phyloP scores from a whole-genome alignment of 2,329 filamentous ascomycete species.

The Exophiala sp. region DNA sequence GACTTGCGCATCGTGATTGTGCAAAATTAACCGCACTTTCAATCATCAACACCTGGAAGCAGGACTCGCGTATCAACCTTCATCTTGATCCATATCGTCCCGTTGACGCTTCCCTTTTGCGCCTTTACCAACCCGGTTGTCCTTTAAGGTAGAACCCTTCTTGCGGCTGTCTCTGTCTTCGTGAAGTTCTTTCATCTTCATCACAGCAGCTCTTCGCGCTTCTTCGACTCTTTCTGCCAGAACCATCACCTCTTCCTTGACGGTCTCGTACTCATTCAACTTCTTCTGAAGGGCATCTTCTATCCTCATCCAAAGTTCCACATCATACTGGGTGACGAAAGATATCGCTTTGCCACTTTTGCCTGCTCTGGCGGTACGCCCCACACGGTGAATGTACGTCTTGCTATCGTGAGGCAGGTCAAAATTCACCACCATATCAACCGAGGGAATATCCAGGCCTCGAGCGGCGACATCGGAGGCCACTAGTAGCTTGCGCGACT shows the following conservation, averaged over 20 bases:
- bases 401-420: constrained; percentile 81
- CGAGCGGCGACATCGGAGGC: constrained; percentile 88
- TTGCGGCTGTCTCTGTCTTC: constrained; percentile 50
- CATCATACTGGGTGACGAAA: constrained; percentile 81
- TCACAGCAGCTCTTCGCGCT: constrained; percentile 72
- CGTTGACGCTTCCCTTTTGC: constrained; percentile 48
- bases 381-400: constrained; percentile 86
- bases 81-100: constrained; percentile 72
- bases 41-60: neutral
- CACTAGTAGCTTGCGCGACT: constrained; percentile 78
- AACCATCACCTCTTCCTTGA: constrained; percentile 80
- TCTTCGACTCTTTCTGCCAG: constrained; percentile 75
- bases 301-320: constrained; percentile 76
- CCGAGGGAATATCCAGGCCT: constrained; percentile 84
- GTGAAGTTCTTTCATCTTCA: constrained; percentile 75
- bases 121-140: constrained; percentile 43
- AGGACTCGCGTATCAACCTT: constrained; percentile 50
- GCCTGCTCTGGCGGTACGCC: constrained; percentile 79
- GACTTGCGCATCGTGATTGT: no score
- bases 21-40: no score
- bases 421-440: constrained; percentile 81
- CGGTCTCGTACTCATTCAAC: constrained; percentile 63
- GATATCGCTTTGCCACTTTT: constrained; percentile 78
- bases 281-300: constrained; percentile 79
- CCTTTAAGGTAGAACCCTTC: constrained; percentile 39